Evolutionary conservation across 352 stramenopile species (phyloP).

Genomic region (Pythium utonaiense): DNA sequence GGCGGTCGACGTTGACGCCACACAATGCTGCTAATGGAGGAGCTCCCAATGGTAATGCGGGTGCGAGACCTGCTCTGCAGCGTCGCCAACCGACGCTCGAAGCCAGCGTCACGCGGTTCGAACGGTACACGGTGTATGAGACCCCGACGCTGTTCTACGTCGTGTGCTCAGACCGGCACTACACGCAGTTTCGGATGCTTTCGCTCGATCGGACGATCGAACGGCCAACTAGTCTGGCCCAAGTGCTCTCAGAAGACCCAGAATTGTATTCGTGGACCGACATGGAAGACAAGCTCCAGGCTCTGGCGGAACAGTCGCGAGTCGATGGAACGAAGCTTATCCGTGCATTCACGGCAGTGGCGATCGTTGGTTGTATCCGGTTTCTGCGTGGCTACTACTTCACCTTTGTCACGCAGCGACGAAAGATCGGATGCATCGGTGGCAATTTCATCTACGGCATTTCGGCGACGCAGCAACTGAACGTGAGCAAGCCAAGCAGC

Average conservation of each 20-base stretch:
- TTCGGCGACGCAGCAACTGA: conserved; percentile 90
- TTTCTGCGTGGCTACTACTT: conserved; percentile 99
- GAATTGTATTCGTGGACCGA: conserved; percentile 70
- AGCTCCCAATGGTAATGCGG: conserved; percentile 1
- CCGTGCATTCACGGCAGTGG: conserved; percentile 90
- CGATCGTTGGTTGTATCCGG: conserved; percentile 97
- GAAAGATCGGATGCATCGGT: conserved; percentile 96
- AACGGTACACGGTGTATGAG: conserved; percentile 86
- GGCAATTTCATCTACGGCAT: conserved; percentile 97
- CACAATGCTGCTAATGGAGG: conserved; percentile 24
- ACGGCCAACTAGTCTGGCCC: conserved; percentile 39
- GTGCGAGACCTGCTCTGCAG: conserved; percentile 37
- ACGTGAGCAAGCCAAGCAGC: conserved; percentile 57
- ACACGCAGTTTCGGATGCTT: conserved; percentile 75
- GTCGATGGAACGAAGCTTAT: conserved; percentile 40
- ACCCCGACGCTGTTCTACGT: conserved; percentile 66
- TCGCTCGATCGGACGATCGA: conserved; percentile 69
- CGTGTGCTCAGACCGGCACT: conserved; percentile 83
- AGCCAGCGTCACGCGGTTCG: conserved; percentile 61
- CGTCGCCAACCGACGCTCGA: conserved; percentile 65
- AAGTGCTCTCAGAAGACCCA: conserved; percentile 68
- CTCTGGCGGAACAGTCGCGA: conserved; percentile 45
- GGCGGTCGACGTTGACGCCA: conserved; percentile 29
- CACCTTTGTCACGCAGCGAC: conserved; percentile 95
- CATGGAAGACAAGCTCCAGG: conserved; percentile 78